Conservation (phyloP, 805 yeast genomes). For the Blastobotrys terrestris region DNA sequence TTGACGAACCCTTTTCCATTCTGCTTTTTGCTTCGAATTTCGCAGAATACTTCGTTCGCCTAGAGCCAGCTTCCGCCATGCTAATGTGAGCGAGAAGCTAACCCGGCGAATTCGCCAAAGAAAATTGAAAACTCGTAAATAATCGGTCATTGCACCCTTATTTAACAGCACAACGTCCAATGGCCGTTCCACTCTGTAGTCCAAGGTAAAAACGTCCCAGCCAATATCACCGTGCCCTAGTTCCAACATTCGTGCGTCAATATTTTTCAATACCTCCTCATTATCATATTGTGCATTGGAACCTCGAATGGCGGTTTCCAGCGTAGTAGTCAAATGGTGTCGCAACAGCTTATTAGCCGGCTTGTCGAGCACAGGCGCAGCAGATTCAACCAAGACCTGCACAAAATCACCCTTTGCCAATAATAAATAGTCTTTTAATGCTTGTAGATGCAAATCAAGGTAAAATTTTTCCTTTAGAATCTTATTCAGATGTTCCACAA, state of each 20-base stretch:
- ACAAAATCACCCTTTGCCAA: conserved; percentile 79
- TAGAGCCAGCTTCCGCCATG: conserved; percentile 39
- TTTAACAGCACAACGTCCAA: conserved; percentile 52
- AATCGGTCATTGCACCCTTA: conserved; percentile 41
- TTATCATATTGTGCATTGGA: conserved; percentile 31
- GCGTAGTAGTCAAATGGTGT: conserved; percentile 55
- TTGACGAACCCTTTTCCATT: conserved; percentile 24
- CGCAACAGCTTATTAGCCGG: conserved; percentile 62
- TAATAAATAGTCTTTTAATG: conserved; percentile 59
- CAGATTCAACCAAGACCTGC: conserved; percentile 53
- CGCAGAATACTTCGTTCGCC: conserved; percentile 22
- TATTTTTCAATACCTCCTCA: conserved; percentile 40
- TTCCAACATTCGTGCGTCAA: conserved; percentile 81
- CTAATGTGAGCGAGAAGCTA: conserved; percentile 42
- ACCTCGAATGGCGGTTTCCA: conserved; percentile 54
- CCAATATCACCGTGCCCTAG: conserved; percentile 69
- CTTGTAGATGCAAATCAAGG: conserved; percentile 48
- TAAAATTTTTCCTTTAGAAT: conserved; percentile 45
- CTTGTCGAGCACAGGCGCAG: conserved; percentile 46
- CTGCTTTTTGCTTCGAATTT: conserved; percentile 9
- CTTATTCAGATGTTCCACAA: conserved; percentile 45
- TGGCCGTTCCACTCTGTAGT: conserved; percentile 50
- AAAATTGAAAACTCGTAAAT: conserved; percentile 76
- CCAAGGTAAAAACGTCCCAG: conserved; percentile 90
- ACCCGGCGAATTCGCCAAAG: conserved; percentile 73